Conservation (phyloP, 2,329 filamentous ascomycete genomes). For the Aspergillus amoenus region DNA sequence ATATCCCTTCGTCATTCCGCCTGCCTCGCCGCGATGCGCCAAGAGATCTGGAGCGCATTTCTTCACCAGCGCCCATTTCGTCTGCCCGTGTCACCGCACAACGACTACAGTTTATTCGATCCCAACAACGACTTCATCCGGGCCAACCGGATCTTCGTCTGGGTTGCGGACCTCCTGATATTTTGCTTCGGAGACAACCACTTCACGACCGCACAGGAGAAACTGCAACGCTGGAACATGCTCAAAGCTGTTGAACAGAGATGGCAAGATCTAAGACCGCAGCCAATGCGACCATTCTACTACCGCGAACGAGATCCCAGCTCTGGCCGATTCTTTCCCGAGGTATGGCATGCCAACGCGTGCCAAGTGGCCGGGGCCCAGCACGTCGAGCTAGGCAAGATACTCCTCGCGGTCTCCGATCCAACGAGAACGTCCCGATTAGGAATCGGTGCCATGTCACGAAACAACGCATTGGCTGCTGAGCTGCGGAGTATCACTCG, state of each 20-base stretch:
- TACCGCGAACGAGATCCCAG: constrained; percentile 38
- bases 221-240: neutral
- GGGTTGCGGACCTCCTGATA: constrained; percentile 62
- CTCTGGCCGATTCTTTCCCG: constrained; percentile 52
- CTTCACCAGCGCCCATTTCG: constrained; percentile 47
- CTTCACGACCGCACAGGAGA: neutral
- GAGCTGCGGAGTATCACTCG: neutral
- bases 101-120: constrained; percentile 53
- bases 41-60: constrained; percentile 49
- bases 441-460: neutral
- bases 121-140: constrained; percentile 54
- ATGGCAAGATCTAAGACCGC: constrained; percentile 29
- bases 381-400: constrained; percentile 58
- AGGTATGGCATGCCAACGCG: constrained; percentile 56
- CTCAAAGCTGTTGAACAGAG: neutral
- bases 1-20: constrained; percentile 38
- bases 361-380: constrained; percentile 60
- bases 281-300: constrained; percentile 56
- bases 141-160: constrained; percentile 61
- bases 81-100: constrained; percentile 51
- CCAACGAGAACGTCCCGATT: constrained; percentile 28
- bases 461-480: neutral
- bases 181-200: constrained; percentile 53
- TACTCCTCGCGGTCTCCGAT: constrained; percentile 58
- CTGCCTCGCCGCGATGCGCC: constrained; percentile 46